Conservation (phyloP, 495 filamentous ascomycete species). For the Trichoderma virens region DNA sequence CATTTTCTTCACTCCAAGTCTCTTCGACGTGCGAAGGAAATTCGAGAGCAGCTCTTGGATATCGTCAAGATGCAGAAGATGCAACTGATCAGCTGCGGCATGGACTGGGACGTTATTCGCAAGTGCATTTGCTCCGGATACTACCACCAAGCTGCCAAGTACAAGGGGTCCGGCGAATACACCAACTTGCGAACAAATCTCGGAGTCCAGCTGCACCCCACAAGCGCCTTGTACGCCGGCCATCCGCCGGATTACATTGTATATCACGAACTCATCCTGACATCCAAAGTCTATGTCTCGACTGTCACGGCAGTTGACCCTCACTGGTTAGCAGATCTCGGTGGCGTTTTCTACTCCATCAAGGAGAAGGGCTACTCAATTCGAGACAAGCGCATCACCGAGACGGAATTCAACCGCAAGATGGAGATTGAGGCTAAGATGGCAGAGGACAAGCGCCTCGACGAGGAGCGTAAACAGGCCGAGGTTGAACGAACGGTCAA, state of each 20-base stretch:
- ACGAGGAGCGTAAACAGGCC: slow-evolving; percentile 49
- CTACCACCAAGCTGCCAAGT: slow-evolving; percentile 96
- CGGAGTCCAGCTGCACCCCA: slow-evolving; percentile 88
- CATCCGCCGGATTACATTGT: slow-evolving; percentile 96
- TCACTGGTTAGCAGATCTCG: slow-evolving; percentile 95
- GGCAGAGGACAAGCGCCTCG: slow-evolving; percentile 74
- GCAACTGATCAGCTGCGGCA: slow-evolving; percentile 79
- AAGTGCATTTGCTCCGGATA: slow-evolving; percentile 97
- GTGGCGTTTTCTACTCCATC: slow-evolving; percentile 96
- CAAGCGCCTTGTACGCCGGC: slow-evolving; percentile 85
- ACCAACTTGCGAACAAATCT: slow-evolving; percentile 93
- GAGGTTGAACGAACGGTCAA: slow-evolving; percentile 39
- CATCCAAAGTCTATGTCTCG: slow-evolving; percentile 97
- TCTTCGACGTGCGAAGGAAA: slow-evolving; percentile 82
- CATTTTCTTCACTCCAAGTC: slow-evolving; percentile 95
- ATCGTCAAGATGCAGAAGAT: slow-evolving; percentile 95
- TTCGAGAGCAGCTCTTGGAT: slow-evolving; percentile 84
- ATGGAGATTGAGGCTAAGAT: slow-evolving; percentile 96
- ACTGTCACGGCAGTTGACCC: slow-evolving; percentile 95
- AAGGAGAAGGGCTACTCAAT: slow-evolving; percentile 97
- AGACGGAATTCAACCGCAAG: slow-evolving; percentile 88
- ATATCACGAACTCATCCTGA: slow-evolving; percentile 97
- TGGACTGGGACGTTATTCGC: slow-evolving; percentile 91
- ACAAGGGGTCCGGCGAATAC: slow-evolving; percentile 95
- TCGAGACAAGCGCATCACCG: slow-evolving; percentile 78